Conservation (phyloP, 805 yeast species). For the Wickerhamiella siamensis region DNA sequence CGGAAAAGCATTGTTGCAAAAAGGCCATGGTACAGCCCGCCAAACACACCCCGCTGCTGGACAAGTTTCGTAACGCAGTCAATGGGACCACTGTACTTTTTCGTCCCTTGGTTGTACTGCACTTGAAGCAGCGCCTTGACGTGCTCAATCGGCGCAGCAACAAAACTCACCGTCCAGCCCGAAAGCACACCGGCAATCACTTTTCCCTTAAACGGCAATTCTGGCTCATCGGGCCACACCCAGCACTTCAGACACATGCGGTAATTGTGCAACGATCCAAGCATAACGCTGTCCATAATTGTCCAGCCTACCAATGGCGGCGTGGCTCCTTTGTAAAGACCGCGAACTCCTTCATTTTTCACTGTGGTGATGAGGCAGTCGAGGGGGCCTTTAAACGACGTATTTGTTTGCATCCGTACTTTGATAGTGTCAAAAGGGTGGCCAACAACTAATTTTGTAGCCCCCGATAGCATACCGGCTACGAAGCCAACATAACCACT, state of each 20-base stretch:
- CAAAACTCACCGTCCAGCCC: constrained; percentile 84
- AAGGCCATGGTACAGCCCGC: constrained; percentile 69
- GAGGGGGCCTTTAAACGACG: constrained; percentile 64
- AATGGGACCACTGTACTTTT: constrained; percentile 60
- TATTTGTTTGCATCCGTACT: constrained; percentile 67
- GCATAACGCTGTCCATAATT: constrained; percentile 71
- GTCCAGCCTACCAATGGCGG: constrained; percentile 94
- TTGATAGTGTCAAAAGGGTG: constrained; percentile 86
- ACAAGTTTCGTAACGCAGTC: constrained; percentile 39
- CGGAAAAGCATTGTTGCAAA: constrained; percentile 79
- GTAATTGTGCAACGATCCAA: constrained; percentile 74
- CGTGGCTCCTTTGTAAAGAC: constrained; percentile 79
- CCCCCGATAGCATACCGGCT: constrained; percentile 81
- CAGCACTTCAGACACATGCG: constrained; percentile 50
- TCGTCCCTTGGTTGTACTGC: constrained; percentile 69
- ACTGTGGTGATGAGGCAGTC: constrained; percentile 67
- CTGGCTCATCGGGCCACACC: constrained; percentile 42
- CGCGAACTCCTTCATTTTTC: constrained; percentile 58
- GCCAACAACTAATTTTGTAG: constrained; percentile 77
- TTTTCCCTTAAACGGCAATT: constrained; percentile 62
- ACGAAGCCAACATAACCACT: constrained; percentile 43
- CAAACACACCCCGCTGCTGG: constrained; percentile 38
- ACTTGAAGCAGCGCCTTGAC: constrained; percentile 81
- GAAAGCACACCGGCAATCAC: constrained; percentile 61
- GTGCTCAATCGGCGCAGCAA: constrained; percentile 91